Evolutionary conservation across 441 rosid species (phyloP).

Genomic region (Cnidoscolus chayamansa): DNA sequence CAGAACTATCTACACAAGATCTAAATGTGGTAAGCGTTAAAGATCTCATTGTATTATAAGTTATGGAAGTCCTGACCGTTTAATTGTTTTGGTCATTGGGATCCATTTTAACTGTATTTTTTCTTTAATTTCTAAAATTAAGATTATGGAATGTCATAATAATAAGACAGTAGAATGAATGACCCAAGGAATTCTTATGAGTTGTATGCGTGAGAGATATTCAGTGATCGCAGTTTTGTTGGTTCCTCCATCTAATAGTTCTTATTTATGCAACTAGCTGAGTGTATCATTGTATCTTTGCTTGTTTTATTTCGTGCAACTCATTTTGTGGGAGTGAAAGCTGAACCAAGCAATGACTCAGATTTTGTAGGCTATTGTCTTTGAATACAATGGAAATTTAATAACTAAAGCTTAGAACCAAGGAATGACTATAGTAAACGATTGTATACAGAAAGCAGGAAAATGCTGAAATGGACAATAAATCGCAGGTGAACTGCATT

Average conservation of each 20-base stretch:
- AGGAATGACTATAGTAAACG: background rate
- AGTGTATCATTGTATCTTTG: background rate
- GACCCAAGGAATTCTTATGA: background rate
- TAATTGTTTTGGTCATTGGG: background rate
- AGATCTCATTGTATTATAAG: background rate
- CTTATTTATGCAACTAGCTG: background rate
- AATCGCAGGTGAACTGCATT: constrained; percentile 53
- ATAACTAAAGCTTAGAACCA: background rate
- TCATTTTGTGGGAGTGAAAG: background rate
- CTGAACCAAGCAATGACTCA: background rate
- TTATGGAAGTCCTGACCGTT: background rate
- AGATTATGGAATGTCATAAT: background rate
- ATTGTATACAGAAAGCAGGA: constrained; percentile 1
- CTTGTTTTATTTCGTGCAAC: background rate
- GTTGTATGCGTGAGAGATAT: background rate
- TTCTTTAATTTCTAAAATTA: background rate
- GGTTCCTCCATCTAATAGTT: background rate
- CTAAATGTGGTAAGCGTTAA: constrained; percentile 40
- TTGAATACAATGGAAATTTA: background rate
- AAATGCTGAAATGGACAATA: constrained; percentile 18
- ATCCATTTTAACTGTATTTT: background rate
- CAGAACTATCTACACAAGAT: constrained; percentile 29
- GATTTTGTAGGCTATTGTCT: background rate
- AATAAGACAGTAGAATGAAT: background rate
- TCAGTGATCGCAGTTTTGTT: background rate